Evolutionary conservation across 1,284 basidiomycete genomes (phyloP).

Genomic region (Anthracocystis setariae): DNA sequence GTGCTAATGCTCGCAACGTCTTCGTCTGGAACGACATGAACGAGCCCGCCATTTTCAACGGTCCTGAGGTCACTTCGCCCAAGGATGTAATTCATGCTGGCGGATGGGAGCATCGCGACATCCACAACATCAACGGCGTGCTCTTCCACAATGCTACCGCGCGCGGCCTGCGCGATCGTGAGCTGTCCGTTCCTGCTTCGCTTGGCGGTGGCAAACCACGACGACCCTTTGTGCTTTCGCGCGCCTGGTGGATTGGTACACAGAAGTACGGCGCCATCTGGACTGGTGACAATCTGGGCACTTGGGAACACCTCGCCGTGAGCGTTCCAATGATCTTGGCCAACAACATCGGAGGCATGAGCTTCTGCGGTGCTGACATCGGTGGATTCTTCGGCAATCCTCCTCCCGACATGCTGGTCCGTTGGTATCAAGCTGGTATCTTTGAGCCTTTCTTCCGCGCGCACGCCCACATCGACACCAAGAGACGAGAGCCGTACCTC

Average conservation of each 20-base stretch:
- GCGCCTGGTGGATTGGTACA: slow-evolving; percentile 93
- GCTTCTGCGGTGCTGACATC: slow-evolving; percentile 92
- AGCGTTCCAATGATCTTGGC: slow-evolving; percentile 93
- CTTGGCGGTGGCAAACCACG: slow-evolving; percentile 69
- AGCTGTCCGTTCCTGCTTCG: slow-evolving; percentile 74
- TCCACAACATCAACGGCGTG: slow-evolving; percentile 84
- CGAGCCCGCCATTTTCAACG: slow-evolving; percentile 97
- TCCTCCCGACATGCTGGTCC: slow-evolving; percentile 87
- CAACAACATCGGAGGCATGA: slow-evolving; percentile 91
- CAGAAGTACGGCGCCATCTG: slow-evolving; percentile 97
- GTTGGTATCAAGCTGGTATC: slow-evolving; percentile 96
- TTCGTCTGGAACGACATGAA: slow-evolving; percentile 99
- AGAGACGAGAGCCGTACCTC: slow-evolving; percentile 93
- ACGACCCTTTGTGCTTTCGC: slow-evolving; percentile 89
- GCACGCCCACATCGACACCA: slow-evolving; percentile 97
- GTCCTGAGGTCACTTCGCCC: slow-evolving; percentile 96
- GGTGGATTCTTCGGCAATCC: slow-evolving; percentile 99
- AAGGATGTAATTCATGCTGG: slow-evolving; percentile 90
- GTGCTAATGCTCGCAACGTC: slow-evolving; percentile 72
- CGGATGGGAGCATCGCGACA: slow-evolving; percentile 96
- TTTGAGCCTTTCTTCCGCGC: slow-evolving; percentile 98
- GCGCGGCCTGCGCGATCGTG: slow-evolving; percentile 81
- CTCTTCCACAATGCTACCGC: slow-evolving; percentile 79
- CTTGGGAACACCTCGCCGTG: slow-evolving; percentile 95
- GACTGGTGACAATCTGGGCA: slow-evolving; percentile 98